phyloP scores from a whole-genome alignment of 192 early-diverging fungal genomes.

The Physocladia obscura region DNA sequence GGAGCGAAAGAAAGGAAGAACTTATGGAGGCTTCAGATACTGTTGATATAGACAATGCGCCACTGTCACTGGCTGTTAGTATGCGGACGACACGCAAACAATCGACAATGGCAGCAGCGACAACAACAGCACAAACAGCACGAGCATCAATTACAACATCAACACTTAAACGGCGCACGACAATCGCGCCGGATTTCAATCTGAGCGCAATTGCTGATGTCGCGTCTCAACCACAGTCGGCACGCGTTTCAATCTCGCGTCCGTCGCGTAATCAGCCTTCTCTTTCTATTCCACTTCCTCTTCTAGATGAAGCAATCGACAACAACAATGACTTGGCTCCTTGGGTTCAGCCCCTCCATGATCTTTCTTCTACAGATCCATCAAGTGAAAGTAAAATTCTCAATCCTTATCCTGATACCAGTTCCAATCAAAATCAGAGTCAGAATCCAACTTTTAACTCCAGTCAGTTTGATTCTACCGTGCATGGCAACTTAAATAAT shows the following conservation, averaged over 20 bases:
- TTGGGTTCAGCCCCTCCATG: neutral
- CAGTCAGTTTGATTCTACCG: too few relatives aligned
- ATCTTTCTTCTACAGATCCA: neutral
- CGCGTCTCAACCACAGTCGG: neutral
- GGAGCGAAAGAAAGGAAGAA: neutral
- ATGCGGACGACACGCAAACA: neutral
- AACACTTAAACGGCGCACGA: too few relatives aligned
- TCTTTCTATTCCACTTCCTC: too few relatives aligned
- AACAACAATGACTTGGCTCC: neutral
- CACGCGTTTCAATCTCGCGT: too few relatives aligned
- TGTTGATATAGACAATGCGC: neutral
- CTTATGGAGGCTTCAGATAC: neutral
- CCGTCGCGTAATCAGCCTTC: too few relatives aligned
- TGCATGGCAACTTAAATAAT: too few relatives aligned
- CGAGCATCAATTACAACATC: too few relatives aligned
- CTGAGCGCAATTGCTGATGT: neutral
- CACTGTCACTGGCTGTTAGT: neutral
- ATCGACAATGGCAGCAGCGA: neutral
- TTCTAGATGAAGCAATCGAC: neutral
- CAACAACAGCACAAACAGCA: neutral
- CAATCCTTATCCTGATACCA: too few relatives aligned
- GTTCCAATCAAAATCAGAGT: neutral
- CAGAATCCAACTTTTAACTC: too few relatives aligned
- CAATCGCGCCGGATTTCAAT: neutral
- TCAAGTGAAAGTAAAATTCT: neutral